These are phyloP conservation scores for Gastrolobium bilobum DNA, from an alignment of 306 rosid species.

Conservation along the genomic window DNA sequence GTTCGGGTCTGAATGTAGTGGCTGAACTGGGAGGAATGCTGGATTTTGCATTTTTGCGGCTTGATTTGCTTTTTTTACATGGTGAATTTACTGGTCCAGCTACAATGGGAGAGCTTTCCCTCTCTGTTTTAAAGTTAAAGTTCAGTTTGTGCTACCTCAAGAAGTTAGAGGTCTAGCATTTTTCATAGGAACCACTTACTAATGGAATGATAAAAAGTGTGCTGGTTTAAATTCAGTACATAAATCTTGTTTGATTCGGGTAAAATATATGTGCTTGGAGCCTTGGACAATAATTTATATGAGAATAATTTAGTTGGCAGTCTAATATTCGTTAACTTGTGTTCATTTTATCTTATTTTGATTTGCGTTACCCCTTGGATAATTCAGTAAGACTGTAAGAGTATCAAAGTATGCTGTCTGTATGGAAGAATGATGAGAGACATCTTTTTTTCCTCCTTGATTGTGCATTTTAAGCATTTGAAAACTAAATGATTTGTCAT, in stretches of 20 bases:
- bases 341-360: background rate
- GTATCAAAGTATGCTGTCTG: background rate
- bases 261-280: background rate
- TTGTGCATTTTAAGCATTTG: conserved; percentile 36
- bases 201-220: no score
- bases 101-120: no score
- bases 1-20: conserved; percentile 41
- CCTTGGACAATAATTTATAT: background rate
- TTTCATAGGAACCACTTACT: no score
- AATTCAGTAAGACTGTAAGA: background rate
- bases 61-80: background rate
- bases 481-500: conserved; percentile 27
- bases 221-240: background rate
- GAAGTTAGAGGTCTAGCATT: no score
- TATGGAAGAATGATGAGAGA: background rate
- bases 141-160: no score
- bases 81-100: no score
- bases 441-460: conserved; percentile 17
- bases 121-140: no score
- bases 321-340: conserved; percentile 1
- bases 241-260: conserved; percentile 22
- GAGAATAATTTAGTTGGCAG: background rate
- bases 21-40: background rate
- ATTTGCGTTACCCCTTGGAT: conserved; percentile 20
- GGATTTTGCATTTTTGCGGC: conserved; percentile 15